Evolutionary conservation across 2,329 filamentous ascomycete genomes (phyloP).

Genomic region (Colletotrichum limetticola): DNA sequence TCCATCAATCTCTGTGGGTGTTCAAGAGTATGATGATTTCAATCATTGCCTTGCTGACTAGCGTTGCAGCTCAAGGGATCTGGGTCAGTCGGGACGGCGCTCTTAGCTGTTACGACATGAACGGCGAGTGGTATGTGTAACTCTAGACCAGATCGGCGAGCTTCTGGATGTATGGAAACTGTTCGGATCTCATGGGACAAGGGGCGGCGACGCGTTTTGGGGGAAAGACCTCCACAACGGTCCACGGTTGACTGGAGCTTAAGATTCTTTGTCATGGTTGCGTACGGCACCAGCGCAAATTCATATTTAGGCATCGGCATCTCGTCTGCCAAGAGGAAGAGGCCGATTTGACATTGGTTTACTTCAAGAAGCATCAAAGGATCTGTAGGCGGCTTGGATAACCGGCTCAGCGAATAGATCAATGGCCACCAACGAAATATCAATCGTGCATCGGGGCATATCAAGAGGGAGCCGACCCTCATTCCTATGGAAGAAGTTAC

Average conservation of each 20-base stretch:
- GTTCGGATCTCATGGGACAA: background rate
- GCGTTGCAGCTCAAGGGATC: background rate
- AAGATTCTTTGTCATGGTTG: background rate
- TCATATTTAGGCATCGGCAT: background rate
- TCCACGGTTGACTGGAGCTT: background rate
- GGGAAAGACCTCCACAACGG: too few species aligned
- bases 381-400: too few species aligned
- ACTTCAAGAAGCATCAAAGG: background rate
- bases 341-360: background rate
- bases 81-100: slow-evolving; percentile 2
- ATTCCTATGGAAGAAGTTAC: too few species aligned
- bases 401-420: too few species aligned
- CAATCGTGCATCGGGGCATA: too few species aligned
- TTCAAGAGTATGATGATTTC: rapidly evolving
- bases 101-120: background rate
- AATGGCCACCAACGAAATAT: too few species aligned
- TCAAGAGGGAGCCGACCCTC: too few species aligned
- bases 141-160: background rate
- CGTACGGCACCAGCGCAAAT: background rate
- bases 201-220: background rate
- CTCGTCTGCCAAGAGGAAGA: background rate
- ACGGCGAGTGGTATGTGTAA: background rate
- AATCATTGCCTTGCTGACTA: background rate
- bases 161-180: background rate
- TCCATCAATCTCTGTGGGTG: background rate